Conservation (phyloP, 805 yeast genomes). For the Saccharomycopsis sp. region DNA sequence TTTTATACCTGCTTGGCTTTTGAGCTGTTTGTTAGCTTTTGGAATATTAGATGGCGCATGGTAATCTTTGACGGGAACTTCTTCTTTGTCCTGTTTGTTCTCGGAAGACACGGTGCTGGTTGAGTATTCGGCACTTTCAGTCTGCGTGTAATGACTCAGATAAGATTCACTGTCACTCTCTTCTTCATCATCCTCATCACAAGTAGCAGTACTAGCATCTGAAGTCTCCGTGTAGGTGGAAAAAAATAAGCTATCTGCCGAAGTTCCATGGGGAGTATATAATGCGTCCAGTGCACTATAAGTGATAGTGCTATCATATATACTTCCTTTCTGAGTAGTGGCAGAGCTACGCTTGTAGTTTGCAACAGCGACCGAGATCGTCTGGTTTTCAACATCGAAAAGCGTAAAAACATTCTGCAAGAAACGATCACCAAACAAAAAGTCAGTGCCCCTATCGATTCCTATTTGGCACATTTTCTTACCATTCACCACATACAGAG, state of each 20-base stretch:
- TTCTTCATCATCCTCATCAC: neutral
- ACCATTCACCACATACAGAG: neutral
- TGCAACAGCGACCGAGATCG: constrained; percentile 36
- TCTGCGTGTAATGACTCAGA: neutral
- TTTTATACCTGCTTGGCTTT: no score
- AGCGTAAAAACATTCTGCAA: constrained; percentile 46
- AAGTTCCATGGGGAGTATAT: neutral
- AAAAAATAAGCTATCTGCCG: neutral
- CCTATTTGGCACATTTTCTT: constrained; percentile 24
- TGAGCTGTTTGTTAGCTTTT: no score
- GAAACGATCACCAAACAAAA: constrained; percentile 46
- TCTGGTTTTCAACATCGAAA: constrained; percentile 41
- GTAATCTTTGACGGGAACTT: neutral
- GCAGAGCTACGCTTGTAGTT: neutral
- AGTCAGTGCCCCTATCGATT: constrained; percentile 30
- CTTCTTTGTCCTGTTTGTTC: neutral
- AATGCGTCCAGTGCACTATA: neutral
- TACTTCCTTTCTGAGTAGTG: neutral
- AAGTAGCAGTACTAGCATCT: neutral
- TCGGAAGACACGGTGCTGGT: neutral
- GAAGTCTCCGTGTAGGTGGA: neutral
- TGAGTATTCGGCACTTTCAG: neutral
- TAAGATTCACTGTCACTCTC: neutral
- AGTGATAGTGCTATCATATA: neutral
- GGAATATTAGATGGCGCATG: no score